These are phyloP conservation scores for Fusarium sp. DNA, from an alignment of 2,329 filamentous ascomycete genomes.

Conservation along the genomic window DNA sequence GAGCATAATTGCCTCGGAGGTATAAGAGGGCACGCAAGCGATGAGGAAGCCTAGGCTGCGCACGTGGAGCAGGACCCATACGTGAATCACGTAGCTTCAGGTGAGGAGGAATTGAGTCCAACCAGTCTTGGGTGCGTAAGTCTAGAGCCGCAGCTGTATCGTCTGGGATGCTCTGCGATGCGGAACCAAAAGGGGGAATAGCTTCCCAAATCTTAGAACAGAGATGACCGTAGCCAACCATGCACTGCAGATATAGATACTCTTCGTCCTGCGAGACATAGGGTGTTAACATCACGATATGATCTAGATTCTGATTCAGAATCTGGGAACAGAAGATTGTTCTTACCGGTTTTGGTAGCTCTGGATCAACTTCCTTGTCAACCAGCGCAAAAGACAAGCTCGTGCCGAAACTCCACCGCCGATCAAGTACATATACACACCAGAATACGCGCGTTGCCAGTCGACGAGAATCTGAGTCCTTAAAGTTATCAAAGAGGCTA, in stretches of 20 bases:
- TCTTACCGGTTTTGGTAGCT: slow-evolving; percentile 61
- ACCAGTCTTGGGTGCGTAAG: slow-evolving; percentile 61
- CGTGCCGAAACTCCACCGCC: slow-evolving; percentile 67
- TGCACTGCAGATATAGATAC: slow-evolving; percentile 61
- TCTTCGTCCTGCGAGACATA: slow-evolving; percentile 47
- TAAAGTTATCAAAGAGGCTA: slow-evolving; percentile 59
- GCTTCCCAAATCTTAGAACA: slow-evolving; percentile 64
- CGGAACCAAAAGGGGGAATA: slow-evolving; percentile 56
- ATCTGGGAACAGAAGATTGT: too few species aligned
- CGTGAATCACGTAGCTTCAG: slow-evolving; percentile 57
- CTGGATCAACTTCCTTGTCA: slow-evolving; percentile 65
- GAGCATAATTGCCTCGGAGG: slow-evolving; percentile 62
- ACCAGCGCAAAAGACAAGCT: slow-evolving; percentile 65
- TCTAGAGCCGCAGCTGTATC: slow-evolving; percentile 60
- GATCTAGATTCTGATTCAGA: too few species aligned
- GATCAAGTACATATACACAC: slow-evolving; percentile 67
- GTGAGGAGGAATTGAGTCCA: slow-evolving; percentile 61
- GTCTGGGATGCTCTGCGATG: slow-evolving; percentile 54
- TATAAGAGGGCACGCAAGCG: slow-evolving; percentile 61
- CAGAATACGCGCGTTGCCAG: slow-evolving; percentile 62
- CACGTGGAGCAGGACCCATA: slow-evolving; percentile 52
- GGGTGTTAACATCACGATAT: too few species aligned
- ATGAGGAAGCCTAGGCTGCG: slow-evolving; percentile 57
- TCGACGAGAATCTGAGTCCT: slow-evolving; percentile 50
- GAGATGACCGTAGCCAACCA: slow-evolving; percentile 64